A percentile compares a stretch with the other conserved stretches of the same genome.
Conservation (phyloP, 2,329 filamentous ascomycete genomes). For the Phialophora verrucosa region DNA sequence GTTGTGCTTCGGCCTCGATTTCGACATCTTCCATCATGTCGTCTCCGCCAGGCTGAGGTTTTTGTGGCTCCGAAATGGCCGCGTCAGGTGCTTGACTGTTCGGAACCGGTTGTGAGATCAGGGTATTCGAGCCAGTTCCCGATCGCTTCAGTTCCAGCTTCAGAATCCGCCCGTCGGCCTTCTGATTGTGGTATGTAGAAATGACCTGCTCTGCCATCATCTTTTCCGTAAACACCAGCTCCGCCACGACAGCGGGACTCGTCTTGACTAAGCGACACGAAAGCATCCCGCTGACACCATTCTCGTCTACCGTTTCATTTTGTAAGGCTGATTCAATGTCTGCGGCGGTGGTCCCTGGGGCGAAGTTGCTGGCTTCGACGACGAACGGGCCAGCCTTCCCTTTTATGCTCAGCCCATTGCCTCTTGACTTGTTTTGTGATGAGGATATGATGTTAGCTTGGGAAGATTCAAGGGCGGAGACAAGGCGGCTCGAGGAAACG, state of each 20-base stretch:
- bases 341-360: slow-evolving; percentile 68
- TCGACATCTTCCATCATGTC: slow-evolving; percentile 42
- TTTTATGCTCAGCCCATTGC: slow-evolving; percentile 58
- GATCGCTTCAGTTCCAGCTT: slow-evolving; percentile 61
- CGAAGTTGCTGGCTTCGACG: slow-evolving; percentile 68
- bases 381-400: slow-evolving; percentile 62
- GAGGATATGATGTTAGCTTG: slow-evolving; percentile 43
- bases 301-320: slow-evolving; percentile 45
- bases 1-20: slow-evolving; percentile 40
- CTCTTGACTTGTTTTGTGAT: slow-evolving; percentile 40
- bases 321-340: slow-evolving; percentile 68
- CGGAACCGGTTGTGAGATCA: neutral
- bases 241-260: slow-evolving; percentile 63
- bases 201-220: slow-evolving; percentile 64
- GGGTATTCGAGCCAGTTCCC: slow-evolving; percentile 5
- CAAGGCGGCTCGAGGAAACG: slow-evolving; percentile 39
- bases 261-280: slow-evolving; percentile 60
- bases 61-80: slow-evolving; percentile 3
- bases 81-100: neutral
- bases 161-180: slow-evolving; percentile 66
- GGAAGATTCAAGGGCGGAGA: slow-evolving; percentile 39
- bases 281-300: slow-evolving; percentile 50
- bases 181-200: slow-evolving; percentile 67
- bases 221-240: slow-evolving; percentile 63
- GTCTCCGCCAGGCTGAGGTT: slow-evolving; percentile 9